phyloP scores from a whole-genome alignment of 495 filamentous ascomycete species.

The Amphirosellinia nigrospora region DNA sequence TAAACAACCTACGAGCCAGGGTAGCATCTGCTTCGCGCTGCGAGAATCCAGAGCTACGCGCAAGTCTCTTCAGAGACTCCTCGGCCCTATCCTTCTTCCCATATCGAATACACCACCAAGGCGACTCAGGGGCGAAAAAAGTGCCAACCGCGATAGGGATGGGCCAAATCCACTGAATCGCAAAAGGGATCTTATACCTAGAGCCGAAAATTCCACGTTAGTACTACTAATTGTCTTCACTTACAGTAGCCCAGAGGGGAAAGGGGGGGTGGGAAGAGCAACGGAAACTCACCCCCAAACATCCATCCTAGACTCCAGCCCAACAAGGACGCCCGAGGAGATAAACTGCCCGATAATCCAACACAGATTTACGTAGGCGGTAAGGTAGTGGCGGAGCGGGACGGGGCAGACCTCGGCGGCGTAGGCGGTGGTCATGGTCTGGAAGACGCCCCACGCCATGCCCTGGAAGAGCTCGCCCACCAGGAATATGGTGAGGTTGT shows the following conservation, averaged over 20 bases:
- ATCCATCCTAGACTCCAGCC: slow-evolving; percentile 21
- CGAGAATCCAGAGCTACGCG: slow-evolving; percentile 40
- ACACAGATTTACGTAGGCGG: slow-evolving; percentile 70
- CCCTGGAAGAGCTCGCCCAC: slow-evolving; percentile 73
- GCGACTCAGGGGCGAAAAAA: slow-evolving; percentile 72
- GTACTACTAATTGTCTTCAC: background rate
- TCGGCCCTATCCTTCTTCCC: slow-evolving; percentile 54
- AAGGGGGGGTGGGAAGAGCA: background rate
- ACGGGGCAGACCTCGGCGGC: slow-evolving; percentile 67
- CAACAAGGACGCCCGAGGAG: slow-evolving; percentile 61
- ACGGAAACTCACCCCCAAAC: slow-evolving; percentile 23
- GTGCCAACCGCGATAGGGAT: slow-evolving; percentile 57
- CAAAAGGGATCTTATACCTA: slow-evolving; percentile 61
- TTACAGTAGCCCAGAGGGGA: slow-evolving; percentile 45
- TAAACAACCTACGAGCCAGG: slow-evolving; percentile 35
- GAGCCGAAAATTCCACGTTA: slow-evolving; percentile 48
- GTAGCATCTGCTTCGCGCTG: slow-evolving; percentile 40
- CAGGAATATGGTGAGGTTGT: slow-evolving; percentile 63
- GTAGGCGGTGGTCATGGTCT: slow-evolving; percentile 59
- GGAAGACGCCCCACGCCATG: slow-evolving; percentile 73
- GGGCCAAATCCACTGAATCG: slow-evolving; percentile 63
- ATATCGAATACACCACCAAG: slow-evolving; percentile 76
- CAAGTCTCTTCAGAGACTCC: slow-evolving; percentile 61
- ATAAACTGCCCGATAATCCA: slow-evolving; percentile 74
- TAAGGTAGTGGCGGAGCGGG: slow-evolving; percentile 65